Conservation (phyloP, 306 rosid genomes). For the Chamaecrista fasciculata region DNA sequence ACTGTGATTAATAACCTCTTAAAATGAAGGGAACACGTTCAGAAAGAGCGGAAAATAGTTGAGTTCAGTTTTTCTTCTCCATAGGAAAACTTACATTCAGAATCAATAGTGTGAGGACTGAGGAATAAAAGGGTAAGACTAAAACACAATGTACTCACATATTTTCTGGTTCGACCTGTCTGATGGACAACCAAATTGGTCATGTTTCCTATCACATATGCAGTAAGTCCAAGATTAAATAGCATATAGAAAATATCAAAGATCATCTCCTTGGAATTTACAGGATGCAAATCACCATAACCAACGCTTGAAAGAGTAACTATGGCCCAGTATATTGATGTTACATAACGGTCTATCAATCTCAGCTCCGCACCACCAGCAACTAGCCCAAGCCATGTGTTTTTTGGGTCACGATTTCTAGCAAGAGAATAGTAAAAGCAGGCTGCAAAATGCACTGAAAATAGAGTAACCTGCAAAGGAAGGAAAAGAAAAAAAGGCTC, state of each 20-base stretch:
- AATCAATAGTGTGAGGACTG: neutral
- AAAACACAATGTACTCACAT: constrained; percentile 55
- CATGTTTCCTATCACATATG: constrained; percentile 84
- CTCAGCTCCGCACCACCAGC: neutral
- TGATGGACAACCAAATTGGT: constrained; percentile 75
- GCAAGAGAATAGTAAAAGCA: constrained; percentile 61
- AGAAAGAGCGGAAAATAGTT: neutral
- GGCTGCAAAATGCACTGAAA: constrained; percentile 56
- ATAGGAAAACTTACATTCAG: neutral
- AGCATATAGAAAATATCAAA: constrained; percentile 51
- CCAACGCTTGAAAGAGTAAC: constrained; percentile 60
- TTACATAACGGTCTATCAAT: constrained; percentile 38
- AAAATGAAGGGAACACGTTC: neutral
- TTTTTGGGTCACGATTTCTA: constrained; percentile 17
- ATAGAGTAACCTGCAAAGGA: constrained; percentile 64
- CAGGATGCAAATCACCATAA: constrained; percentile 88
- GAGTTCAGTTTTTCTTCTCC: neutral
- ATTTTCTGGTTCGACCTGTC: constrained; percentile 70
- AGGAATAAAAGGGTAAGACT: neutral
- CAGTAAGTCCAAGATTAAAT: constrained; percentile 53
- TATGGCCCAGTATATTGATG: constrained; percentile 75
- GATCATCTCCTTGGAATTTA: constrained; percentile 51
- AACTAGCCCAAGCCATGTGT: constrained; percentile 50
- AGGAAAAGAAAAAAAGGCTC: constrained; percentile 6
- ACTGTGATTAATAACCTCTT: neutral